Evolutionary conservation across 331 rosid species (phyloP), one percentile per base, ranked within the genome.

Genomic region (Saraca asoca): DNA sequence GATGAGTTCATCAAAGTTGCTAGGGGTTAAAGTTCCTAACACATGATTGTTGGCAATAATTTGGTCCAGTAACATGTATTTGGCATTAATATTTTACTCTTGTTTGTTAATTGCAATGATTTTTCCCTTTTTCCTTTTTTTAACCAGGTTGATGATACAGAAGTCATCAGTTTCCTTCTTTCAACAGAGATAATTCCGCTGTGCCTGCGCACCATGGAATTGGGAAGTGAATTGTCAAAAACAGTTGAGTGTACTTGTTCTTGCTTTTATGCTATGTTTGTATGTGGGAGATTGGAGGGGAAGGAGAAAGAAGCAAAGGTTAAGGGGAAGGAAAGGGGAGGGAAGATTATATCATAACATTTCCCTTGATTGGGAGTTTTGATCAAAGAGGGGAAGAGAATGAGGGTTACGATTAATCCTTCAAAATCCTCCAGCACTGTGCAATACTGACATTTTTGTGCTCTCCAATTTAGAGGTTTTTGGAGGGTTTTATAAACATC

Each of bases 181-280:
- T 85, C 91, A 6, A 92, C 96, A 0, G 96, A 89, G 70, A 81
- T 89, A 66, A 83, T 89, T 59, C 98, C 98, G 0, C 48, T 92
- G 67, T 91, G 98, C 83, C 69, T 89, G 52, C 93, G 87, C 46
- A 89, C 85, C 2, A 92, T 92, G 90, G 98, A 91, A 82, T 75
- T 87, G 76, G 98, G 98, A 16, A 78, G 85, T 38, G 91, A 85
- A 74, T 62, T 89, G 66, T 81, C 98, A 50, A 89, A 92, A 89
- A 87, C 95, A 56, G 96, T 88, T 80, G 83, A 80, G 88, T 81
- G 50, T 80, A 33, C 67, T 38, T 66, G 62, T 72, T 74, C 66
- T 79, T 58, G 34, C 63, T 59, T 70, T 54, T 33, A 18, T 18
- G 10, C 29, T 15, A 3, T 24, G 31, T 24, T 24, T 24, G 31